Conservation (phyloP, 2,329 filamentous ascomycete genomes). For the Verticillium tricorpus region DNA sequence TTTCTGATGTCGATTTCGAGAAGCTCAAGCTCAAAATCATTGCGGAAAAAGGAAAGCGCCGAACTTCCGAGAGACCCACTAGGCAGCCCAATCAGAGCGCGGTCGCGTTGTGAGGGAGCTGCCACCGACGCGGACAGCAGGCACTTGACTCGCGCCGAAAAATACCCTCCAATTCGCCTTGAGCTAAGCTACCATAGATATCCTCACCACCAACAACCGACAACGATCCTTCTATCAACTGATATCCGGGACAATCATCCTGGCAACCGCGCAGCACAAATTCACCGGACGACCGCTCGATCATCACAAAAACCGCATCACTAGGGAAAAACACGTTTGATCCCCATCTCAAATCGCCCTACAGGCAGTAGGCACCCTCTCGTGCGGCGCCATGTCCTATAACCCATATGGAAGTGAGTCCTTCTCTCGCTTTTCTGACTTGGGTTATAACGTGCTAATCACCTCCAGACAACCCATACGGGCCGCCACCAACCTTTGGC, state of each 20-base stretch:
- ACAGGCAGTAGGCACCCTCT: neutral
- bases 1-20: neutral
- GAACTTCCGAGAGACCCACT: neutral
- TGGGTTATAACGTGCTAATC: slow-evolving; percentile 11
- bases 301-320: neutral
- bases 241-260: neutral
- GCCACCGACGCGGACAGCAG: slow-evolving; percentile 1
- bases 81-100: slow-evolving; percentile 5
- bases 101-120: slow-evolving; percentile 8
- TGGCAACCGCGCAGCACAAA: neutral
- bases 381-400: slow-evolving; percentile 44
- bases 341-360: neutral
- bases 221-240: neutral
- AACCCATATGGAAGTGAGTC: slow-evolving; percentile 55
- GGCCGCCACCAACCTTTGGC: slow-evolving; percentile 68
- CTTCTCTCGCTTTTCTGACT: neutral
- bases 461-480: slow-evolving; percentile 54
- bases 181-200: neutral
- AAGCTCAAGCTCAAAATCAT: slow-evolving; percentile 1
- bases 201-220: neutral
- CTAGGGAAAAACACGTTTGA: neutral
- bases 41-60: slow-evolving; percentile 9
- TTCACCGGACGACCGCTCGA: no score
- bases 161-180: neutral
- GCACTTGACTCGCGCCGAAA: slow-evolving; percentile 11